Evolutionary conservation across 2,329 filamentous ascomycete genomes (phyloP), one percentile per base, ranked within the genome.

Genomic region (Fusarium devonianum): DNA sequence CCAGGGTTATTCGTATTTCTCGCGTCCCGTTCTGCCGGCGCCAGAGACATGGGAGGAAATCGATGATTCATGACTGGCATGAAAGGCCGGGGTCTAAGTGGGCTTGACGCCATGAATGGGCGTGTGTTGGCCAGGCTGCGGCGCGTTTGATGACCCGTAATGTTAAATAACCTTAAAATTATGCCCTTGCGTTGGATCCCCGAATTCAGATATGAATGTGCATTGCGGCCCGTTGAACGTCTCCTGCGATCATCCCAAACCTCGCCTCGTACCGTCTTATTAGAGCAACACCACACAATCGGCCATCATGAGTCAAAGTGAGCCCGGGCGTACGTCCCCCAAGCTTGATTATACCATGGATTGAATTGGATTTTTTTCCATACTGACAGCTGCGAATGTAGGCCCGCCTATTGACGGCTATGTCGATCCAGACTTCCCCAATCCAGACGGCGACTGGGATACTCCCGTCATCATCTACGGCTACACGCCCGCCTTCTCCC

Each of bases 341-440:
- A 42, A 19, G 1, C 17, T 12, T n/a, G 6, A 19, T 5, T 4
- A 42, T 29, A 28, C 10, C 17, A 23, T 33, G n/a, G n/a, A n/a
- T n/a, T n/a, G n/a, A n/a, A n/a, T n/a, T n/a, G n/a, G n/a, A n/a
- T n/a, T n/a, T n/a, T n/a, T 14, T 23, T 23, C 30, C 8, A 14
- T 25, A 22, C 22, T 50, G 10, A 49, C 43, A 43, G 42, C 2
- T 8, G 22, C 23, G 7, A 11, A 4, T 10, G 41, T 30, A 45
- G 40, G 49, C n/a, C 46, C 30, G 32, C 47, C 51, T 7, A 50
- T 58, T 12, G 21, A 67, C 46, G 63, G 76, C 55, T 81, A 79
- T 39, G 67, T 80, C 45, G 78, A 83, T 60, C 79, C 79, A 23
- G 73, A 78, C 64, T 81, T 78, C 47, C 76, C 78, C 30, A 78